Conservation (phyloP, 352 stramenopile genomes). For the Chrysophaeum taylorii region DNA sequence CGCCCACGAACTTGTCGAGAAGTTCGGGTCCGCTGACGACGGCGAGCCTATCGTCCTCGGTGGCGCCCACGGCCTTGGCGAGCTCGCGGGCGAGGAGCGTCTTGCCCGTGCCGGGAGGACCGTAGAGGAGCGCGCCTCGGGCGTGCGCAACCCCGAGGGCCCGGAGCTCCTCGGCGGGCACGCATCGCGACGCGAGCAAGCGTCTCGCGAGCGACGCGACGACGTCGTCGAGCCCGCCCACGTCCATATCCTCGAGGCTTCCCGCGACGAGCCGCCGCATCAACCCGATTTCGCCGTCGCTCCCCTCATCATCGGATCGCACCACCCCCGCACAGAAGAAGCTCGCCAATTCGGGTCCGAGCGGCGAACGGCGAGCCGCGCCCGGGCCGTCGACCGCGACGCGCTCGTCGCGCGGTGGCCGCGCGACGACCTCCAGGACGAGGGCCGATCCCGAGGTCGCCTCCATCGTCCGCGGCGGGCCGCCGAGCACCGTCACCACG, state of each 20-base stretch:
- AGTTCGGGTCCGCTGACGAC: conserved; percentile 84
- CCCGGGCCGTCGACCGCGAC: background rate
- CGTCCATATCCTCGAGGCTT: background rate
- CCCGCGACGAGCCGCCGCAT: background rate
- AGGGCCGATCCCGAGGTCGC: background rate
- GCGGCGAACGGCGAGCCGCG: background rate
- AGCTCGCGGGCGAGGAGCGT: conserved; percentile 59
- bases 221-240: conserved; percentile 6
- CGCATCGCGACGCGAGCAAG: background rate
- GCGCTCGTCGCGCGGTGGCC: background rate
- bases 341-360: background rate
- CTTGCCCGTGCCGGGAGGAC: conserved; percentile 77
- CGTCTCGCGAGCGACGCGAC: background rate
- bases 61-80: conserved; percentile 25
- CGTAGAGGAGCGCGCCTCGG: conserved; percentile 74
- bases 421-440: background rate
- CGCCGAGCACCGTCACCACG: background rate
- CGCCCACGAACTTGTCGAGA: conserved; percentile 93
- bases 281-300: too few species aligned
- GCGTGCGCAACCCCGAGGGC: conserved; percentile 67
- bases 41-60: background rate
- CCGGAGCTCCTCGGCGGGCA: conserved; percentile 26
- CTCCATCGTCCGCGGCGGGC: conserved; percentile 12
- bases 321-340: too few species aligned
- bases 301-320: too few species aligned